Base-by-base conservation (phyloP, 2,329 filamentous ascomycete genomes). In the Plenodomus biglobosus region DNA sequence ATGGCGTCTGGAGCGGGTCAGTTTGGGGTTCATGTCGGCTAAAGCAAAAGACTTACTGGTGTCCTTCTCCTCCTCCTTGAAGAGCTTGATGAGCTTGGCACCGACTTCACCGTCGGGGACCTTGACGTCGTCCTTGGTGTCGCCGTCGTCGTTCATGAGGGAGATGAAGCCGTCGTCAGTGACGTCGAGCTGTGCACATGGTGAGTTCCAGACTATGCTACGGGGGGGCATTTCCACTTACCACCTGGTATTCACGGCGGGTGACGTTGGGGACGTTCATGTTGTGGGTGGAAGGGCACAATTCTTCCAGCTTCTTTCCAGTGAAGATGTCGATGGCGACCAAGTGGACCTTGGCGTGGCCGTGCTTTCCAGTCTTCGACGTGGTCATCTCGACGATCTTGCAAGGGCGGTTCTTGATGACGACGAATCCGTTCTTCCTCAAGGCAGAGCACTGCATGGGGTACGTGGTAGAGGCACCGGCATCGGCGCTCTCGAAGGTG, bases 311-410 rank as follows among this genome's bases (percentile, higher is more conserved):
- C 87, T 99, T 99, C 90, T 96, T 99, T 85, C 84, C 84, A 64
- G 92, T 99, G 87, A 99, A 99, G 83, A 99, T 97, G 78, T 99
- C 94, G 76, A 95, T 85, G 75, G 91, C 94, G 73, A 96, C 88
- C 70, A 99, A 82, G 81, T 99, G 92, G 77, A 99, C 94, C 87
- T 99, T 99, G 81, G 94, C 94, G 89, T 99, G 95, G 78, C 94
- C 94, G 88, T 99, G 94, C 90, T 99, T 99, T 81, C 94, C 94
- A 67, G 94, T 99, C 92, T 99, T 99, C 78, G 94, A 99, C 82
- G 94, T 99, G 68, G 91, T 96, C 95, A 99, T 99, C 75, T 99
- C 94, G 78, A 97, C 90, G 72, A 99, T 99, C 89, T 97, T 99
- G 92, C 94, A 99, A 71, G 94, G 95, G 71, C 94, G 94, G 80